Conservation (phyloP, 2,329 filamentous ascomycete species). For the Didymellaceae sp. region DNA sequence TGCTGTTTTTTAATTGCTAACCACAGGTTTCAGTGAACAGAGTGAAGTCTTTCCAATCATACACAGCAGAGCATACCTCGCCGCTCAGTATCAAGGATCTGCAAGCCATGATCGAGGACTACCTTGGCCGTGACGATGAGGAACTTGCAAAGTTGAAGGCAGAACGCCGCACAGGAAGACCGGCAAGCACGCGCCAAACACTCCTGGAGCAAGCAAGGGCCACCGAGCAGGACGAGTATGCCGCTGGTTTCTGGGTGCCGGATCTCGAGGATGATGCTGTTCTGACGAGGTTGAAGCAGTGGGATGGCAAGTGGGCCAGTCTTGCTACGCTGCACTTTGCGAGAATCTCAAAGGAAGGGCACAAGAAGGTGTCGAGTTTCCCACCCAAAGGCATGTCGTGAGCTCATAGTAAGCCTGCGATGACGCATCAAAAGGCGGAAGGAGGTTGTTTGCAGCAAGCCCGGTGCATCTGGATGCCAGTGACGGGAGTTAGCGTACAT, state of each 20-base stretch:
- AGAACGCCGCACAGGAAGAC: slow-evolving; percentile 77
- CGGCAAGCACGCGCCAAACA: slow-evolving; percentile 78
- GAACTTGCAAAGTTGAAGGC: slow-evolving; percentile 71
- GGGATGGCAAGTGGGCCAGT: slow-evolving; percentile 85
- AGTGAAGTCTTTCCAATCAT: slow-evolving; percentile 74
- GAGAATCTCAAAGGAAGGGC: slow-evolving; percentile 71
- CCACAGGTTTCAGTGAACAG: slow-evolving; percentile 63
- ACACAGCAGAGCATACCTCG: slow-evolving; percentile 60
- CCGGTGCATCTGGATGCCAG: too few species aligned
- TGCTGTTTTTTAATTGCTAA: not conserved
- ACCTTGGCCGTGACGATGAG: slow-evolving; percentile 70
- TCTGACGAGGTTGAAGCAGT: slow-evolving; percentile 69
- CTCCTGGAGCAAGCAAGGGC: slow-evolving; percentile 74
- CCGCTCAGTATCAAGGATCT: slow-evolving; percentile 60
- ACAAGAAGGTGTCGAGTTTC: slow-evolving; percentile 73
- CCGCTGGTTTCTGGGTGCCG: slow-evolving; percentile 85
- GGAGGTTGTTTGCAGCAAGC: too few species aligned
- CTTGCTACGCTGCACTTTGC: slow-evolving; percentile 79
- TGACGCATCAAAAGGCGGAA: too few species aligned
- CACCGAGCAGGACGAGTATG: slow-evolving; percentile 77
- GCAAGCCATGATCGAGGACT: slow-evolving; percentile 57
- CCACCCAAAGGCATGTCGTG: slow-evolving; percentile 65
- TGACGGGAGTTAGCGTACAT: too few species aligned
- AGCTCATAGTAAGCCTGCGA: too few species aligned
- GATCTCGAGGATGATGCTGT: slow-evolving; percentile 74